Evolutionary conservation across 2,329 filamentous ascomycete species (phyloP).

Genomic region (Ophiostoma australiae): DNA sequence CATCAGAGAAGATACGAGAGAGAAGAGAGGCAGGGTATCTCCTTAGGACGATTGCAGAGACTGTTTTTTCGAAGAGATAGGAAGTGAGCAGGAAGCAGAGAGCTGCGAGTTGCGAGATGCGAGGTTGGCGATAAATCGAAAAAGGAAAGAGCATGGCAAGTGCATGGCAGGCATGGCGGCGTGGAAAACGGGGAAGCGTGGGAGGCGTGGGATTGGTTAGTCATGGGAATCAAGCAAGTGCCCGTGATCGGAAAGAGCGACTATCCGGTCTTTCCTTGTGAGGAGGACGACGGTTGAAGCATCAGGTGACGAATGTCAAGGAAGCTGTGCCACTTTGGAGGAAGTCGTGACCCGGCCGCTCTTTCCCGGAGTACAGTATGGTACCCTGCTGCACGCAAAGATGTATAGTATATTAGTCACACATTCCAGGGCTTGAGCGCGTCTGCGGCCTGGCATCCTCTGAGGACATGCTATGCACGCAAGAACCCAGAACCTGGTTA

Average conservation of each 20-base stretch:
- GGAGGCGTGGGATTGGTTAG: background rate
- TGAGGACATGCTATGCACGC: too few species aligned
- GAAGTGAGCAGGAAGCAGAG: background rate
- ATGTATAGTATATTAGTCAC: background rate
- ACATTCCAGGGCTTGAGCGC: background rate
- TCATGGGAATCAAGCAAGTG: background rate
- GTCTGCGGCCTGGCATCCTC: background rate
- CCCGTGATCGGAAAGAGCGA: background rate
- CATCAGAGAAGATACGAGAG: too few species aligned
- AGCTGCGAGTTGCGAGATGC: background rate
- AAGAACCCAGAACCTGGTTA: background rate
- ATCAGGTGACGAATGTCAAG: background rate
- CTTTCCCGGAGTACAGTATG: too few species aligned
- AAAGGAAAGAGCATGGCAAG: background rate
- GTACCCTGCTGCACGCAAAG: too few species aligned
- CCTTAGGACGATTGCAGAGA: background rate
- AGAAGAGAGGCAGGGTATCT: background rate
- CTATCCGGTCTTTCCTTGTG: background rate
- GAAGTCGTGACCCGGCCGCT: background rate
- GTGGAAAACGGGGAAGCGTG: background rate
- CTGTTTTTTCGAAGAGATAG: background rate
- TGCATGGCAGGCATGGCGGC: background rate
- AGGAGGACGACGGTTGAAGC: background rate
- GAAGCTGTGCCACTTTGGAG: background rate
- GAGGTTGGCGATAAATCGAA: background rate